These are phyloP conservation scores for Eucalyptus victrix DNA, from an alignment of 345 rosid species.

Conservation along the genomic window DNA sequence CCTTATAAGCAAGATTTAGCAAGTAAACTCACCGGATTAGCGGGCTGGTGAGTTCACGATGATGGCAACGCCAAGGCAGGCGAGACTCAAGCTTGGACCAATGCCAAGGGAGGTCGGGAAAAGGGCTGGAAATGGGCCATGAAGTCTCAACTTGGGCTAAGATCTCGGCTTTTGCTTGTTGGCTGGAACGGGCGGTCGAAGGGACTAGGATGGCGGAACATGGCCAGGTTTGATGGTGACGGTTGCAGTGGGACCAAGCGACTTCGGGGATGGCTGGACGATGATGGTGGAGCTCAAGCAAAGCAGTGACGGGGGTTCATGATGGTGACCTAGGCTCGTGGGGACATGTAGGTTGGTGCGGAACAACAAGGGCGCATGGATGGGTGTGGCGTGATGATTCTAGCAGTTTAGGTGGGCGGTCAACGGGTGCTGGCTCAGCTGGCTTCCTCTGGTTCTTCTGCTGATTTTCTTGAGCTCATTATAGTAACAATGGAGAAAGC, in stretches of 20 bases:
- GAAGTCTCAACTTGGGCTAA: no score
- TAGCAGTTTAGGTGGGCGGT: accelerated
- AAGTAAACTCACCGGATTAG: no score
- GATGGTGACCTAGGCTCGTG: no score
- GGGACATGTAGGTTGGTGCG: accelerated
- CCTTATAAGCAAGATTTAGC: no score
- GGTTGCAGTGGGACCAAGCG: accelerated
- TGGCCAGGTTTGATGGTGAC: accelerated
- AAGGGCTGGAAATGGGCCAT: no score
- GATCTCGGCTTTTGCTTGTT: accelerated
- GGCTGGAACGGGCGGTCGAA: accelerated
- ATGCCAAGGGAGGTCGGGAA: no score
- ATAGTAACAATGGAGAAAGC: no score
- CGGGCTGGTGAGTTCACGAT: accelerated
- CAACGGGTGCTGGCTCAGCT: accelerated
- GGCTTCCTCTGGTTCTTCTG: no score
- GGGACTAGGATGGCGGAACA: no score
- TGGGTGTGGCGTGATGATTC: accelerated
- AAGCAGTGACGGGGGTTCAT: accelerated
- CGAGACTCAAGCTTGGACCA: accelerated
- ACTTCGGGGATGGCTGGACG: accelerated
- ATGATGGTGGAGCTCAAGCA: accelerated
- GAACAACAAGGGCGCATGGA: accelerated
- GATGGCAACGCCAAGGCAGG: accelerated
- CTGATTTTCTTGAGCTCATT: no score